phyloP scores from a whole-genome alignment of 2,329 filamentous ascomycete species.

The Pseudophaeomoniella oleicola region DNA sequence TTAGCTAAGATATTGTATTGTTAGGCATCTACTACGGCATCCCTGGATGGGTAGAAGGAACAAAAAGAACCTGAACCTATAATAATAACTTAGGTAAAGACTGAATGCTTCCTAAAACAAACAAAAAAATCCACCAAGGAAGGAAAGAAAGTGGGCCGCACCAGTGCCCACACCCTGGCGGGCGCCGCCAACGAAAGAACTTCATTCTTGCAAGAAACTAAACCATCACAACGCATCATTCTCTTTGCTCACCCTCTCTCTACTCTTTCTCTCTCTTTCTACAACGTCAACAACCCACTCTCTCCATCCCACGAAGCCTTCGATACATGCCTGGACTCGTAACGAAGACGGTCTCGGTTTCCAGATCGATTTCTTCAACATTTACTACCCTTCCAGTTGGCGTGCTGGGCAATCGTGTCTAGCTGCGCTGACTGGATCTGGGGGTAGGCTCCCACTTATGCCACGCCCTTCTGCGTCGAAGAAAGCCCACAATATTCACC shows the following conservation, averaged over 20 bases:
- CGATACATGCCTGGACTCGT: not conserved
- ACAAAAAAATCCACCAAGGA: too few species aligned
- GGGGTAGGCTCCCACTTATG: slow-evolving; percentile 28
- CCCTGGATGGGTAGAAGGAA: too few species aligned
- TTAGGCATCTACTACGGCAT: too few species aligned
- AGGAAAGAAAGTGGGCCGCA: too few species aligned
- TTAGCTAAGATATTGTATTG: too few species aligned
- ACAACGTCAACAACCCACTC: not conserved
- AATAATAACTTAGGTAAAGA: too few species aligned
- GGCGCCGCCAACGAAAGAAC: not conserved
- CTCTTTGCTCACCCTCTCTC: too few species aligned
- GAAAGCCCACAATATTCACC: slow-evolving; percentile 53
- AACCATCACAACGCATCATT: not conserved
- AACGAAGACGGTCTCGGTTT: not conserved
- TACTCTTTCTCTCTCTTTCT: not conserved
- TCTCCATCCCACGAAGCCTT: not conserved
- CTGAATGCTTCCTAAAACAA: too few species aligned
- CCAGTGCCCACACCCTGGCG: not conserved
- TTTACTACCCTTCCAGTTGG: slow-evolving; percentile 10
- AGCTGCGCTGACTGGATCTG: slow-evolving; percentile 14
- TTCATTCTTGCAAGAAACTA: not conserved
- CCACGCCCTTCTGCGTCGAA: slow-evolving; percentile 33
- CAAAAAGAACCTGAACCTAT: too few species aligned
- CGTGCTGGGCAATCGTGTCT: slow-evolving; percentile 13
- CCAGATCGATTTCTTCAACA: not conserved